Evolutionary conservation across 805 yeast species (phyloP).

Genomic region (Isabelozyma heimii): DNA sequence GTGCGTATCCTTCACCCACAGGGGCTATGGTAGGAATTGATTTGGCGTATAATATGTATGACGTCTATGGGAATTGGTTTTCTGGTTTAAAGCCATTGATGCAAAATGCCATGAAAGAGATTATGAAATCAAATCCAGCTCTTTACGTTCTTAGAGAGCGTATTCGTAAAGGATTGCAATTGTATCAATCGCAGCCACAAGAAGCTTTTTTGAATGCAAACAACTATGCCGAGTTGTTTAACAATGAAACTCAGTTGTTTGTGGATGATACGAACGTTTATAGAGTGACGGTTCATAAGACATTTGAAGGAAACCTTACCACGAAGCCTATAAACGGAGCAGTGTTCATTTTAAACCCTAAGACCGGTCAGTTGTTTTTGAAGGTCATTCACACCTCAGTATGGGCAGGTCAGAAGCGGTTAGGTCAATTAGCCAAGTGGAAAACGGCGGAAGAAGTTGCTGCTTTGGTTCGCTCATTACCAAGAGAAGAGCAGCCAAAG

Average conservation of each 20-base stretch:
- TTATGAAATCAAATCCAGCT: slow-evolving; percentile 94
- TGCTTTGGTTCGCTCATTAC: slow-evolving; percentile 82
- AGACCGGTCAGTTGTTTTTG: slow-evolving; percentile 84
- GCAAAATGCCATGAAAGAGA: slow-evolving; percentile 88
- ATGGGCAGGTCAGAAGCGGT: slow-evolving; percentile 95
- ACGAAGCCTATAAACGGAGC: slow-evolving; percentile 95
- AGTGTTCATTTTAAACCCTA: slow-evolving; percentile 83
- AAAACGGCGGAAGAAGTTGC: slow-evolving; percentile 98
- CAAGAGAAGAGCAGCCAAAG: slow-evolving; percentile 91
- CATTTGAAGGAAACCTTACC: slow-evolving; percentile 88
- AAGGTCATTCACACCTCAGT: slow-evolving; percentile 91
- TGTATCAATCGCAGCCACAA: slow-evolving; percentile 90
- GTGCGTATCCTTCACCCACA: slow-evolving; percentile 88
- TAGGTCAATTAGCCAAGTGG: slow-evolving; percentile 95
- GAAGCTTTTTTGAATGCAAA: slow-evolving; percentile 86
- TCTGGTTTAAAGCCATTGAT: slow-evolving; percentile 88
- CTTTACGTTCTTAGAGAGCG: slow-evolving; percentile 88
- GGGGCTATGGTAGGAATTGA: slow-evolving; percentile 91
- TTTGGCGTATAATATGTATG: slow-evolving; percentile 92
- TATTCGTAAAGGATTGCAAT: slow-evolving; percentile 87
- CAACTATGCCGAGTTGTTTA: slow-evolving; percentile 87
- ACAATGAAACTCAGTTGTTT: slow-evolving; percentile 77
- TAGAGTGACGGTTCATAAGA: slow-evolving; percentile 85
- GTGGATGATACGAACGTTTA: slow-evolving; percentile 95
- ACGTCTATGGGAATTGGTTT: slow-evolving; percentile 97